phyloP scores from a whole-genome alignment of 2,329 filamentous ascomycete species.

The Pestalotiopsis sp. region DNA sequence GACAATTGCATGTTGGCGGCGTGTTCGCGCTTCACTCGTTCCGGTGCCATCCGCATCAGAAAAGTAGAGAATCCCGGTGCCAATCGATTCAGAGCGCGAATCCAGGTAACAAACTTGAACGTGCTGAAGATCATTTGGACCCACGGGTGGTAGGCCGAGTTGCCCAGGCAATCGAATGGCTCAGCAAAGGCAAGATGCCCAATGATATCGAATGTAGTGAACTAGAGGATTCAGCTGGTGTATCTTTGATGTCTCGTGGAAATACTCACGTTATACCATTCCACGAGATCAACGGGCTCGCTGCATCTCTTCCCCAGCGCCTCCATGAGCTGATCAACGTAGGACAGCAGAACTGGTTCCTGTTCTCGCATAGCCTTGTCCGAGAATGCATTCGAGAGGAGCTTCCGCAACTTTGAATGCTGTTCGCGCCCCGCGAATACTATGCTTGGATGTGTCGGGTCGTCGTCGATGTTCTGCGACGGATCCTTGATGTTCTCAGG shows the following conservation, averaged over 20 bases:
- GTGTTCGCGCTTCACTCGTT: not conserved
- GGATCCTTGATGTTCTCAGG: conserved; percentile 29
- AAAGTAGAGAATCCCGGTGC: conserved; percentile 1
- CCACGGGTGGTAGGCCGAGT: conserved; percentile 19
- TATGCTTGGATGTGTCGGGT: conserved; percentile 23
- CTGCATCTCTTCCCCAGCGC: conserved; percentile 13
- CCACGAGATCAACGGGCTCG: conserved; percentile 15
- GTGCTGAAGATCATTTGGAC: conserved; percentile 18
- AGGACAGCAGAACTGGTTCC: conserved; percentile 22
- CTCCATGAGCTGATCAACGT: conserved; percentile 23
- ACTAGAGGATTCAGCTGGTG: not conserved
- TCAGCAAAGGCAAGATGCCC: conserved; percentile 23
- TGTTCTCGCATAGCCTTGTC: conserved; percentile 23
- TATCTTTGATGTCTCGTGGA: too few species aligned
- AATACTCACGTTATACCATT: not conserved
- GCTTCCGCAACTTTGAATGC: conserved; percentile 12
- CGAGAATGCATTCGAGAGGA: conserved; percentile 23
- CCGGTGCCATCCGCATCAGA: not conserved
- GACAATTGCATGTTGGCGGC: not conserved
- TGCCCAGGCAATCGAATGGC: conserved; percentile 21
- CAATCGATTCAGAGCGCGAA: not conserved
- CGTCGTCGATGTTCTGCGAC: conserved; percentile 25
- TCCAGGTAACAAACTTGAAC: not conserved
- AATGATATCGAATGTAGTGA: conserved; percentile 26
- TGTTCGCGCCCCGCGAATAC: conserved; percentile 28